Conservation (phyloP, 1,284 basidiomycete genomes). For the Mycosarcoma mackinlayi region DNA sequence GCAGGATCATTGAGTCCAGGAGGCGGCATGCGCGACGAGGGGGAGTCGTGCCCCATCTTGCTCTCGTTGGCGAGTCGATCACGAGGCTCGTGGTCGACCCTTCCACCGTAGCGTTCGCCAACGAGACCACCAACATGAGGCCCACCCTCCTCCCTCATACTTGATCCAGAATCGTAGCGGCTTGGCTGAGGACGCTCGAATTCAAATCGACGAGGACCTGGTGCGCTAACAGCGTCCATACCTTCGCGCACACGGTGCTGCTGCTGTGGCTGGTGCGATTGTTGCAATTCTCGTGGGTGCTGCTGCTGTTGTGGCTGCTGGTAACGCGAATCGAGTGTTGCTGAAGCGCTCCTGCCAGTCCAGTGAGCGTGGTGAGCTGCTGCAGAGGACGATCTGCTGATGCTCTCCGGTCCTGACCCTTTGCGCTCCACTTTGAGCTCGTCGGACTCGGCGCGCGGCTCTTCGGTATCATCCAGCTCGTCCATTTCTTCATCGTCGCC, state of each 20-base stretch:
- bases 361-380: conserved; percentile 33
- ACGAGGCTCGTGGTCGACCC: conserved; percentile 25
- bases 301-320: conserved; percentile 10
- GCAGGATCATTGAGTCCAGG: conserved; percentile 17
- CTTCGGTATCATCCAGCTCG: conserved; percentile 37
- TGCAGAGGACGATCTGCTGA: conserved; percentile 28
- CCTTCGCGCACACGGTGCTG: conserved; percentile 23
- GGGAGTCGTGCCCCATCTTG: conserved; percentile 33
- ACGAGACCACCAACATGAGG: conserved; percentile 31
- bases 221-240: conserved; percentile 2
- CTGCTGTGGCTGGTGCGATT: conserved; percentile 8
- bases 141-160: conserved; percentile 25
- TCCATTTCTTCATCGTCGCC: conserved; percentile 42
- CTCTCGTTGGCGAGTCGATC: conserved; percentile 12
- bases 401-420: conserved; percentile 21
- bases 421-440: conserved; percentile 32
- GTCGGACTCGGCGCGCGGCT: conserved; percentile 21
- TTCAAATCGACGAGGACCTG: conserved; percentile 21
- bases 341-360: conserved; percentile 31
- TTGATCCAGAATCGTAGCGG: conserved; percentile 22
- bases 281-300: neutral
- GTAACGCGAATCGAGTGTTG: conserved; percentile 27
- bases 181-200: conserved; percentile 17
- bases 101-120: conserved; percentile 25
- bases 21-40: conserved; percentile 41